These are phyloP conservation scores for Phytophthora meadii DNA, from an alignment of 352 stramenopile species.

Conservation along the genomic window DNA sequence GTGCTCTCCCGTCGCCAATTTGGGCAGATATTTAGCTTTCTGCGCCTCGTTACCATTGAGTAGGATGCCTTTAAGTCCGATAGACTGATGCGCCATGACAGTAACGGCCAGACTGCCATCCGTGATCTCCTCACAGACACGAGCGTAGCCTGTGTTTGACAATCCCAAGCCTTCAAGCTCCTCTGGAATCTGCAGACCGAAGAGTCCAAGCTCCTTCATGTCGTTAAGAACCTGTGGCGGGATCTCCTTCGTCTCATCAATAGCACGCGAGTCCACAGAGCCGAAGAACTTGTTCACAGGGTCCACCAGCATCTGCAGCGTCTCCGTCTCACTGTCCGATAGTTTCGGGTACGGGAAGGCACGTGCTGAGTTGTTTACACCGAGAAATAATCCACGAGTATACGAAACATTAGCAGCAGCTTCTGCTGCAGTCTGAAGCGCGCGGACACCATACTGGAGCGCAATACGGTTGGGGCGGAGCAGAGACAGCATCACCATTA, in stretches of 20 bases:
- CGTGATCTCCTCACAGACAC: conserved; percentile 87
- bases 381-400: conserved; percentile 83
- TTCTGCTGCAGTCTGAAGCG: conserved; percentile 76
- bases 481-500: conserved; percentile 49
- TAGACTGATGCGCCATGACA: conserved; percentile 90
- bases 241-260: conserved; percentile 87
- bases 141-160: conserved; percentile 87
- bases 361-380: conserved; percentile 80
- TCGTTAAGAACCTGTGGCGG: conserved; percentile 72
- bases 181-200: conserved; percentile 87
- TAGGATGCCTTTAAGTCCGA: conserved; percentile 88
- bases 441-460: conserved; percentile 33
- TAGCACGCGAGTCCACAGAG: conserved; percentile 69
- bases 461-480: conserved; percentile 41
- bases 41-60: conserved; percentile 87
- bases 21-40: conserved; percentile 91
- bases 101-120: conserved; percentile 82
- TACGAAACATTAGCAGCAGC: conserved; percentile 75
- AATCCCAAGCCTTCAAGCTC: conserved; percentile 79
- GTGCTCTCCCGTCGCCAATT: conserved; percentile 89
- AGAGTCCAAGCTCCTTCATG: conserved; percentile 87
- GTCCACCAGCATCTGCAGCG: conserved; percentile 86
- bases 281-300: conserved; percentile 84
- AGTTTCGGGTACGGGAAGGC: conserved; percentile 84
- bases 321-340: conserved; percentile 77